Base-by-base conservation (phyloP, 1,284 basidiomycete genomes). In the Schizophyllum commune region DNA sequence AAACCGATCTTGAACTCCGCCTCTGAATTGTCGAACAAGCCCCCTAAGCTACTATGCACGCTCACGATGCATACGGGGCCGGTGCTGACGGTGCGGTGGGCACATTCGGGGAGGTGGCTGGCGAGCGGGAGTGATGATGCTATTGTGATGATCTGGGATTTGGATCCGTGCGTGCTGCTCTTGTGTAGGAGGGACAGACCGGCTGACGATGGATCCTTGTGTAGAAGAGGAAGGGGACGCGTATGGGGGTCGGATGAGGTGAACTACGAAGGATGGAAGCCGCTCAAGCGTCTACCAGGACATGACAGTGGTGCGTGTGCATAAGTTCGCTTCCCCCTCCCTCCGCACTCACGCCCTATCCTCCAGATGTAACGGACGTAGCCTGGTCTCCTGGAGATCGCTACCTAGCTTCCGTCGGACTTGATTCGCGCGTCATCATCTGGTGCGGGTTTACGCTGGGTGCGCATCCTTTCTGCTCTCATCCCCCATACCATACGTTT, bases 211-310 rank as follows among this genome's bases (percentile, higher is more conserved):
- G 21, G 60, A 52, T 19, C 59, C 11, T 21, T 27, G 59, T 66
- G 94, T 9, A 92, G 22, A 81, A 82, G 52, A 88, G 91, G 27
- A 85, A 85, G 60, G 92, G 94, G 17, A 91, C 90, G 71, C 53
- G 86, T 95, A 1, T 97, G 92, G 84, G 94, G 95, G 2, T 89
- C 91, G 21, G 92, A 94, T 67, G 94, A 96, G 70, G 84, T 94
- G 64, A 97, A 96, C 71, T 84, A 98, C n/a, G 97, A 99, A 74
- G 92, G 91, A 39, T 99, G 96, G 96, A 96, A 96, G 71, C 92
- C 95, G 2, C 74, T 96, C 68, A 92, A 94, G 64, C 83, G 96
- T 54, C 77, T 99, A 2, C 91, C 94, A 27, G 97, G 94, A 0
- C 96, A 99, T 72, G 91, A 93, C 64, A 95, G 93, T 68, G 94